Percentiles rank a stretch among this genome's conserved stretches.
Evolutionary conservation across 257 asterid species (phyloP).

Genomic region (Ballota nigra): DNA sequence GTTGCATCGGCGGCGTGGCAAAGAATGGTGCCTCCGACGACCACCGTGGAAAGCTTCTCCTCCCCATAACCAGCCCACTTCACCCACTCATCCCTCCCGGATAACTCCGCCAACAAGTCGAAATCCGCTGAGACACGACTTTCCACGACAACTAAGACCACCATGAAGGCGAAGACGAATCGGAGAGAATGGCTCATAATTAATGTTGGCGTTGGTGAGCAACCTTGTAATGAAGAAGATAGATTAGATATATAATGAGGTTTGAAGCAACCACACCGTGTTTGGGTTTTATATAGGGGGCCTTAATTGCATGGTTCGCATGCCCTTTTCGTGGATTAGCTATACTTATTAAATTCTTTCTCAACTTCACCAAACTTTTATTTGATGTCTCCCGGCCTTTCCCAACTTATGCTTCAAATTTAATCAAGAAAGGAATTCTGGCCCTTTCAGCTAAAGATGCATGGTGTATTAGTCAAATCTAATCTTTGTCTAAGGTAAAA

Average conservation of each 20-base stretch:
- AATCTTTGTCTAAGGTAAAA: conserved; percentile 1
- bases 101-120: conserved; percentile 31
- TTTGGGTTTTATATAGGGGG: conserved; percentile 15
- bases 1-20: conserved; percentile 31
- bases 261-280: conserved; percentile 46
- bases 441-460: neutral
- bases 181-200: conserved; percentile 24
- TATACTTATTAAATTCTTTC: neutral
- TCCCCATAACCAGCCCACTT: conserved; percentile 83
- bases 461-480: conserved; percentile 16
- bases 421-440: conserved; percentile 10
- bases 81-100: conserved; percentile 53
- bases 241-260: conserved; percentile 26
- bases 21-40: conserved; percentile 40
- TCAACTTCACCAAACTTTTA: conserved; percentile 31
- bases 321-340: conserved; percentile 41
- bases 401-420: conserved; percentile 20
- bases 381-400: conserved; percentile 24
- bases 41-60: conserved; percentile 65
- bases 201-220: conserved; percentile 19
- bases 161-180: neutral
- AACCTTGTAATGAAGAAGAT: neutral
- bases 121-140: neutral
- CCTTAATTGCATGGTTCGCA: conserved; percentile 47
- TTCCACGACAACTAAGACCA: conserved; percentile 17